Evolutionary conservation across 257 asterid species (phyloP).

Genomic region (Ophiorrhiza pumila): DNA sequence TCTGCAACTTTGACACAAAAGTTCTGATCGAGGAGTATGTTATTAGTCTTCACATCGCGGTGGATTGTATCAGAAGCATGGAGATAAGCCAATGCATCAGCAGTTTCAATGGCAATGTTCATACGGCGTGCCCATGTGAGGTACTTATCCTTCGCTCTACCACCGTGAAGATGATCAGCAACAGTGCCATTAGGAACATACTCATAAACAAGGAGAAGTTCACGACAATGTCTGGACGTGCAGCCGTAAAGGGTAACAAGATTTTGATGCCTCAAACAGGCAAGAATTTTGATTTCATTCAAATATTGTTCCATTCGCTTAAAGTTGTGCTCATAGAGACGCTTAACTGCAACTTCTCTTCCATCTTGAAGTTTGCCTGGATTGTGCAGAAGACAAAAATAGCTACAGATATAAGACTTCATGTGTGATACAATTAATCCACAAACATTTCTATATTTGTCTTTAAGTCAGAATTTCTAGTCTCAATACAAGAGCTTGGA

Average conservation of each 20-base stretch:
- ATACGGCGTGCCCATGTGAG: constrained; percentile 57
- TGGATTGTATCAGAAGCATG: constrained; percentile 65
- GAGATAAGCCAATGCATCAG: constrained; percentile 63
- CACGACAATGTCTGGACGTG: constrained; percentile 67
- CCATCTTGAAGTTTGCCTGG: constrained; percentile 73
- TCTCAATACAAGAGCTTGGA: neutral
- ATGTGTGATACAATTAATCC: neutral
- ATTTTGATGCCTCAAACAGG: constrained; percentile 56
- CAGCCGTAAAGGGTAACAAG: constrained; percentile 75
- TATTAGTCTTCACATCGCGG: constrained; percentile 69
- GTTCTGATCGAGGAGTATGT: constrained; percentile 59
- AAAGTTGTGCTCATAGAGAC: constrained; percentile 68
- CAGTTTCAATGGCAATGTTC: constrained; percentile 72
- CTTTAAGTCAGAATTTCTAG: neutral
- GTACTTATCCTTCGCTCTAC: constrained; percentile 34
- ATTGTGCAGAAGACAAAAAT: neutral
- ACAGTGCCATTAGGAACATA: constrained; percentile 71
- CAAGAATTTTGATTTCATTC: constrained; percentile 68
- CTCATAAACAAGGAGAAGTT: constrained; percentile 77
- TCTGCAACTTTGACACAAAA: constrained; percentile 75
- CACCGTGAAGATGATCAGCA: constrained; percentile 66
- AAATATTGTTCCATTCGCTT: constrained; percentile 65
- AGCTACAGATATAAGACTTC: neutral
- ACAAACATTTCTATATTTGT: neutral
- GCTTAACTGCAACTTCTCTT: constrained; percentile 83